phyloP scores from a whole-genome alignment of 2,329 filamentous ascomycete genomes.

The Hypoxylon sp. region DNA sequence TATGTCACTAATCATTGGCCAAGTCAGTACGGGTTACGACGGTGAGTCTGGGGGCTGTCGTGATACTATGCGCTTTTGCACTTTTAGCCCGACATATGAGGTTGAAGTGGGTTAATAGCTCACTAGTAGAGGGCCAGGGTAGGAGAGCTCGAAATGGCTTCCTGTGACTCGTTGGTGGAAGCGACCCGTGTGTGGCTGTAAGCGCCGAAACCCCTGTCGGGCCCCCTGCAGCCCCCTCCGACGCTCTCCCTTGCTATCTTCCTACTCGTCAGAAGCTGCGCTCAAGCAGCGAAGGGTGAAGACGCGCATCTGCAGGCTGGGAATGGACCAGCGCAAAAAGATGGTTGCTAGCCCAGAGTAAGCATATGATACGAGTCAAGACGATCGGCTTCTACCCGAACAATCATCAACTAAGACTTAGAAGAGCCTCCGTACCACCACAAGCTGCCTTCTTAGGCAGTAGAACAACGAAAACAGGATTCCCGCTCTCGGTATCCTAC shows the following conservation, averaged over 20 bases:
- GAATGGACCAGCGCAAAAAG: slow-evolving; percentile 47
- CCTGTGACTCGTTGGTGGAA: slow-evolving; percentile 60
- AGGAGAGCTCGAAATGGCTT: slow-evolving; percentile 42
- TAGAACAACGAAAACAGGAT: slow-evolving; percentile 36
- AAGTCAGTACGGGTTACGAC: slow-evolving; percentile 22
- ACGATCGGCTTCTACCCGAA: slow-evolving; percentile 35
- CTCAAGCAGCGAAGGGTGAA: slow-evolving; percentile 47
- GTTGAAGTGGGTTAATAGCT: slow-evolving; percentile 44
- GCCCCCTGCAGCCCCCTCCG: slow-evolving; percentile 60
- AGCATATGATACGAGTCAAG: slow-evolving; percentile 34
- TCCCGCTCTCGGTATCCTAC: slow-evolving; percentile 30
- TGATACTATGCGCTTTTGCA: slow-evolving; percentile 39
- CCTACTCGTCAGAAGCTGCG: slow-evolving; percentile 49
- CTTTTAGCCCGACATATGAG: slow-evolving; percentile 40
- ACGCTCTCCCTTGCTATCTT: slow-evolving; percentile 44
- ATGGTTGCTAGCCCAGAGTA: slow-evolving; percentile 39
- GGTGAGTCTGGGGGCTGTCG: slow-evolving; percentile 32
- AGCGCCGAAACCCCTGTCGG: slow-evolving; percentile 70
- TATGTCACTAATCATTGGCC: slow-evolving; percentile 34
- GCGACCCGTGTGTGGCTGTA: slow-evolving; percentile 62
- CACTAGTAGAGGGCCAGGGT: slow-evolving; percentile 22
- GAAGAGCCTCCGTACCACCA: slow-evolving; percentile 53
- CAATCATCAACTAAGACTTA: slow-evolving; percentile 41
- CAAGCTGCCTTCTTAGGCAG: slow-evolving; percentile 35
- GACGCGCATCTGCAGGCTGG: slow-evolving; percentile 58